A percentile compares a stretch with the other conserved stretches of the same genome.
phyloP scores from a whole-genome alignment of 768 basidiomycete genomes.

The Suillus plorans region DNA sequence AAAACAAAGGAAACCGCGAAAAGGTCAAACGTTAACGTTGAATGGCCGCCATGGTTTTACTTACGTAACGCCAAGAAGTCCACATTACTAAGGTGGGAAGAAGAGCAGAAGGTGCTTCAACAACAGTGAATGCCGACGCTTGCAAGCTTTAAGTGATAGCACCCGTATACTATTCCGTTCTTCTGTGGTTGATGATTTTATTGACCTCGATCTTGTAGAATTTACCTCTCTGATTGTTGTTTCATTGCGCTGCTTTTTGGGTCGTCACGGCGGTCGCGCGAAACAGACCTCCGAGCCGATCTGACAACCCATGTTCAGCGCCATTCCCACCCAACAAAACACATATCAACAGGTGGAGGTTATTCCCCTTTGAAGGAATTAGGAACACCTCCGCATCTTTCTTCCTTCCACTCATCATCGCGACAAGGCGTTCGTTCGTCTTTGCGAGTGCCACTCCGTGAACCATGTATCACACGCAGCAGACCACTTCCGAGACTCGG shows the following conservation, averaged over 20 bases:
- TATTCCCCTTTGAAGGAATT: conserved; percentile 8
- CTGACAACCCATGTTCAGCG: conserved; percentile 10
- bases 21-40: background rate
- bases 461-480: conserved; percentile 16
- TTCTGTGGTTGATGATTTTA: background rate
- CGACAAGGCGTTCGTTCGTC: background rate
- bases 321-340: conserved; percentile 21
- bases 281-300: conserved; percentile 11
- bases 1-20: background rate
- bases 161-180: conserved; percentile 5
- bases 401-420: conserved; percentile 2
- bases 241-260: background rate
- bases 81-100: conserved; percentile 2
- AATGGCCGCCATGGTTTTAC: background rate
- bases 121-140: background rate
- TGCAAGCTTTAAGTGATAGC: background rate
- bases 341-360: conserved; percentile 15
- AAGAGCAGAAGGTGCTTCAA: background rate
- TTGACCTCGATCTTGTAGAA: background rate
- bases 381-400: conserved; percentile 1
- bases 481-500: conserved; percentile 11
- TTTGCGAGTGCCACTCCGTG: background rate
- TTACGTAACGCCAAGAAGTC: background rate
- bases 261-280: conserved; percentile 6
- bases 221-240: background rate